Evolutionary conservation across 2,329 filamentous ascomycete species (phyloP).

Genomic region (Alternaria postmessia): DNA sequence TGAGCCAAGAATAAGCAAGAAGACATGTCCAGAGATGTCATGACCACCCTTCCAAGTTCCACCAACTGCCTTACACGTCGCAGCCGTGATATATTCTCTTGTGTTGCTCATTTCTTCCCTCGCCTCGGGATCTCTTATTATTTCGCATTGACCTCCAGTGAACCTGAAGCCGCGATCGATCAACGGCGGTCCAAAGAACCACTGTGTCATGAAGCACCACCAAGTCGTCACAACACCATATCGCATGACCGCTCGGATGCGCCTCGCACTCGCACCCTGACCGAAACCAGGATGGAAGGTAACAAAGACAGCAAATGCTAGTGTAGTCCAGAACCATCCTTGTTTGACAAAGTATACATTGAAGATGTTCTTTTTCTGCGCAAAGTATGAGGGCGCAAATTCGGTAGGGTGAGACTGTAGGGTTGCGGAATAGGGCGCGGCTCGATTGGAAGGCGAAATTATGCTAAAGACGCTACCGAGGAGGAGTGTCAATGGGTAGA

Average conservation of each 20-base stretch:
- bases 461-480: constrained; percentile 83
- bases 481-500: constrained; percentile 81
- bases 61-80: constrained; percentile 82
- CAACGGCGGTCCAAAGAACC: constrained; percentile 91
- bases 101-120: constrained; percentile 57
- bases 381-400: constrained; percentile 83
- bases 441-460: constrained; percentile 74
- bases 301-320: constrained; percentile 75
- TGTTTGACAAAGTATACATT: constrained; percentile 94
- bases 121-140: constrained; percentile 59
- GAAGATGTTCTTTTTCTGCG: constrained; percentile 90
- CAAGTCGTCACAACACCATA: constrained; percentile 76
- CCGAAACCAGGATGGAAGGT: constrained; percentile 70
- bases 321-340: constrained; percentile 90
- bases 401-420: constrained; percentile 69
- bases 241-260: constrained; percentile 69
- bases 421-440: constrained; percentile 67
- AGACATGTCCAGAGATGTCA: constrained; percentile 95
- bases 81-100: constrained; percentile 70
- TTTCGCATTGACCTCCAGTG: constrained; percentile 84
- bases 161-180: constrained; percentile 90
- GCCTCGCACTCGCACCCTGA: constrained; percentile 53
- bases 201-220: constrained; percentile 92
- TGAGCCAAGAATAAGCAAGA: constrained; percentile 85
- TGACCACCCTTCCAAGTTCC: constrained; percentile 92